Evolutionary conservation across 2,329 filamentous ascomycete genomes (phyloP), one percentile per base, ranked within the genome.

Genomic region (Tolypocladium ovalisporum): DNA sequence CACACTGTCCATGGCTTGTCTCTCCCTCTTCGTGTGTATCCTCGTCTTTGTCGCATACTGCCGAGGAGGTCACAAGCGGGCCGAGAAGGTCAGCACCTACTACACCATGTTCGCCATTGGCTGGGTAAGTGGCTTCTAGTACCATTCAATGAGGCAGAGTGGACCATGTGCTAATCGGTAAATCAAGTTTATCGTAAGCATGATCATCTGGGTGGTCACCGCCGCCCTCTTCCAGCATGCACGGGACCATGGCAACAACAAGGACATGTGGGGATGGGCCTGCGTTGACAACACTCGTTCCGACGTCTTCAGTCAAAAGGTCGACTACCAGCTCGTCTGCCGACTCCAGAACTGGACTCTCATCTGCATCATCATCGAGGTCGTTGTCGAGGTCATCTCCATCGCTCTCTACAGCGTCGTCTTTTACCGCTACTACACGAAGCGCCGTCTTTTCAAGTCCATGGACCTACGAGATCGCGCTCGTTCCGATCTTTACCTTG

Each of bases 221-320:
- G 92, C 92, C 42, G 90, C 86, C 58, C 75, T 96, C 57, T 83
- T 97, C 66, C 91, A 97, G 70, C 83, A 88, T 66, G 84, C 85
- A 58, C 88, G 87, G 70, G 82, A 84, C 66, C 88, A 81, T 68
- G 67, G 69, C 68, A 76, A 83, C 62, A 89, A 88, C 67, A 85
- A 96, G 73, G 94, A 99, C 72, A 83, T 99, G 73, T 99, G 94
- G 94, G 92, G 93, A 59, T 99, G 94, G 94, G 85, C 90, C n/a
- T 99, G 94, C 72, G 87, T 92, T 58, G 82, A 96, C 67, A 97
- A 97, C 72, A 84, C 86, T 62, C 86, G 93, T 60, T 77, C 86
- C 57, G 75, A 90, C 54, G 76, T 96, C 56, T 97, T 93, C 71
- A 70, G 84, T 60, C 79, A 92, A 57, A 86, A 94, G 66, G 83